Evolutionary conservation across 768 basidiomycete species (phyloP).

Genomic region (Lactifluus hygrophoroides): DNA sequence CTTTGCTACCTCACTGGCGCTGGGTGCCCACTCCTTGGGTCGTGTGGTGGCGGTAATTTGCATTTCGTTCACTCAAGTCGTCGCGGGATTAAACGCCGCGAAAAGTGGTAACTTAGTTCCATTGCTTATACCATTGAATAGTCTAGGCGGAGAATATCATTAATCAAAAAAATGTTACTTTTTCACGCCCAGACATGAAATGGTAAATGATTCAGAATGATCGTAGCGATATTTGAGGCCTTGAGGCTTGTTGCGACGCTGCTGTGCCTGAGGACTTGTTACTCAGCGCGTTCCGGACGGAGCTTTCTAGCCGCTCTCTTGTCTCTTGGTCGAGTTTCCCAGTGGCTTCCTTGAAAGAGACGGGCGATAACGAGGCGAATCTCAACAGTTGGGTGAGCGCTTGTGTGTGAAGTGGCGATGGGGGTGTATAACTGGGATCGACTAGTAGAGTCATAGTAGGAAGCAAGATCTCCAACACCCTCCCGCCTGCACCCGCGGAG

Average conservation of each 20-base stretch:
- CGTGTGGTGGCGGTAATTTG: background rate
- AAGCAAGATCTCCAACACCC: slow-evolving; percentile 15
- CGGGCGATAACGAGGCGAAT: slow-evolving; percentile 20
- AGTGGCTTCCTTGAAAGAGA: slow-evolving; percentile 20
- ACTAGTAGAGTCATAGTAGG: slow-evolving; percentile 20
- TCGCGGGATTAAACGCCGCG: background rate
- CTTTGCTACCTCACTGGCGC: background rate
- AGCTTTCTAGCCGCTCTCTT: slow-evolving; percentile 15
- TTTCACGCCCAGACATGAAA: background rate
- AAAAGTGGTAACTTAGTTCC: background rate
- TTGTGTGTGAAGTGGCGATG: slow-evolving; percentile 17
- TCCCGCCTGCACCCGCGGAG: slow-evolving; percentile 6
- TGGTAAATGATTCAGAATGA: slow-evolving; percentile 12
- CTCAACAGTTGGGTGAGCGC: slow-evolving; percentile 16
- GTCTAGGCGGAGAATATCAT: background rate
- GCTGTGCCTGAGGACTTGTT: slow-evolving; percentile 1
- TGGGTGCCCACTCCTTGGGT: background rate
- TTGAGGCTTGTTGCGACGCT: slow-evolving; percentile 2
- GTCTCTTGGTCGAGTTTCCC: slow-evolving; percentile 14
- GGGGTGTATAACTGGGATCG: slow-evolving; percentile 3
- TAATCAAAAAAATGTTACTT: background rate
- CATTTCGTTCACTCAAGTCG: background rate
- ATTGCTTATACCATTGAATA: background rate
- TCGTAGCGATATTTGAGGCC: slow-evolving; percentile 21
- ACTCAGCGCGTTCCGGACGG: slow-evolving; percentile 16